Evolutionary conservation across 495 filamentous ascomycete genomes (phyloP), one percentile per base, ranked within the genome.

Genomic region (Penicillium antarcticum): DNA sequence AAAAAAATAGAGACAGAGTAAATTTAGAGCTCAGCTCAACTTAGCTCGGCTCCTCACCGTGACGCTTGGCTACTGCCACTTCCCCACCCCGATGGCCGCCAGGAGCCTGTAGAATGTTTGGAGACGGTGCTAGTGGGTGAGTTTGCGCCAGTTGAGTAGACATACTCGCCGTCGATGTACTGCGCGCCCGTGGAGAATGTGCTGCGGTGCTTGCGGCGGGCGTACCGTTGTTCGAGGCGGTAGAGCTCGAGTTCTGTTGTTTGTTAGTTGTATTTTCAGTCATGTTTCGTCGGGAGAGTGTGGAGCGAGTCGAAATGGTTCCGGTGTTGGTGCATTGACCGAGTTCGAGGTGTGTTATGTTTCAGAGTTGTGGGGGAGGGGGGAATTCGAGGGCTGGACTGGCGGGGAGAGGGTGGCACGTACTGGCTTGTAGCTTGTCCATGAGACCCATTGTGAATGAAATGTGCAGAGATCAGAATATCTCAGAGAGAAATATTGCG

Each of bases 141-240:
- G 39, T 63, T 71, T 9, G 65, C 46, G 32, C 62, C 63, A 32
- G 56, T 61, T 45, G 61, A 58, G 74, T 87, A 91, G 62, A 95
- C 79, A 73, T 94, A 97, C 72, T 97, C 92, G 66, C 90, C 90
- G 67, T 95, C 87, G 58, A 96, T 86, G 67, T 97, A 97, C 63
- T 85, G 80, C 17, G 89, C 92, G 58, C 89, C 89, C 51, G 82
- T 86, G 66, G 87, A 83, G 71, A 95, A 95, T 52, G 86, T 91
- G 47, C 82, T 89, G 72, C 91, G 89, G 54, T 90, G 85, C 58
- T 88, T 87, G 66, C 89, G 86, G 60, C 84, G 86, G 31, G 89
- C 92, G 75, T 97, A 97, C 40, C 89, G 83, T 71, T 96, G 87
- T 73, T 97, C 91, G 52, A 97, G 84, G 26, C 89, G 88, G 78